Evolutionary conservation across 495 filamentous ascomycete species (phyloP).

Genomic region (Neurospora pannonica): DNA sequence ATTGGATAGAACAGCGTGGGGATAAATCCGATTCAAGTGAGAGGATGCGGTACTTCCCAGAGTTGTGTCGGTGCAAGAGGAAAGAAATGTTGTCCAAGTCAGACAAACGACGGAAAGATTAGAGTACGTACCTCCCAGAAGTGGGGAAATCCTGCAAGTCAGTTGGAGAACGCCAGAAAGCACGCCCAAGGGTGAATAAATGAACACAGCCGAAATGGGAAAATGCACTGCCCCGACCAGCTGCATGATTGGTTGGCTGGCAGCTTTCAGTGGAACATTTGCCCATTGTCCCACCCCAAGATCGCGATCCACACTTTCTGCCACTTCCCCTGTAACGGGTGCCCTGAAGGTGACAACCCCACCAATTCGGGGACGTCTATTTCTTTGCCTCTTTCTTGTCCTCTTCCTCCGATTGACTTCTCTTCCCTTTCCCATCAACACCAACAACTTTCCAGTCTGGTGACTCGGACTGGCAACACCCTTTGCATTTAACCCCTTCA

Average conservation of each 20-base stretch:
- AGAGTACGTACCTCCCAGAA: neutral
- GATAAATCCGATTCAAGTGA: too few relatives aligned
- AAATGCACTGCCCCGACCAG: neutral
- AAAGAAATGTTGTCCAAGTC: neutral
- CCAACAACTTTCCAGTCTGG: neutral
- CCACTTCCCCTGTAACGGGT: neutral
- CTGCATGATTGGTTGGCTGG: neutral
- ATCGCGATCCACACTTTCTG: neutral
- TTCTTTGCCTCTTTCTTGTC: neutral
- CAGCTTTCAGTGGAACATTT: neutral
- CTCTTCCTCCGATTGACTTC: neutral
- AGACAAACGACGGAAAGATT: neutral
- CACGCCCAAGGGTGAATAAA: neutral
- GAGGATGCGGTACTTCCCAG: too few relatives aligned
- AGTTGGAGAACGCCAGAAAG: neutral
- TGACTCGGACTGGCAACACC: neutral
- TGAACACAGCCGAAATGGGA: neutral
- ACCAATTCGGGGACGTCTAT: neutral
- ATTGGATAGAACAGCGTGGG: too few relatives aligned
- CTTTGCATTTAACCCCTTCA: neutral
- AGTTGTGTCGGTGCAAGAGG: neutral
- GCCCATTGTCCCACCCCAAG: neutral
- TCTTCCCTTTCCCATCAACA: neutral
- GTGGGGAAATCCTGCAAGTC: neutral
- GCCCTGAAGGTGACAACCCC: neutral